phyloP scores from a whole-genome alignment of 2,329 filamentous ascomycete species.

The Sarocladiaceae sp. region DNA sequence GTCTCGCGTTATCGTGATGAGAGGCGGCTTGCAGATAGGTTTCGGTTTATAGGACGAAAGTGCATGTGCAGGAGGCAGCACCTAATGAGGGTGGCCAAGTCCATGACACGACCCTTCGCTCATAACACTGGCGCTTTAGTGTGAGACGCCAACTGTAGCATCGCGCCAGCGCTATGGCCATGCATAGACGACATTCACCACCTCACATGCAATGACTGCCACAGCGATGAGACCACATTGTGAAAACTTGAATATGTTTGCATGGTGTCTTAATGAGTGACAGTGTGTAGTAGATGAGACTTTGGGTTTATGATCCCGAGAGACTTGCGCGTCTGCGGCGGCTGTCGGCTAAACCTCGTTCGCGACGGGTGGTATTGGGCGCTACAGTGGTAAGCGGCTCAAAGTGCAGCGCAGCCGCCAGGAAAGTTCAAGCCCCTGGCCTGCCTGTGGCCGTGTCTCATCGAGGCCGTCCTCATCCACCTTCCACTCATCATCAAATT shows the following conservation, averaged over 20 bases:
- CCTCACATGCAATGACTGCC: too few species aligned
- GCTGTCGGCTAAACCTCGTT: background rate
- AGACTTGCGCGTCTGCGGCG: background rate
- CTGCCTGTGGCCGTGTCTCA: background rate
- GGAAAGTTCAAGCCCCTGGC: constrained; percentile 1
- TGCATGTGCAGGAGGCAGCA: too few species aligned
- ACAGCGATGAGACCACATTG: too few species aligned
- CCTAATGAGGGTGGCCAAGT: too few species aligned
- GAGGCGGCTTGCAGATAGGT: too few species aligned
- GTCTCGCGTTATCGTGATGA: background rate
- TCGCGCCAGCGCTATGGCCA: background rate
- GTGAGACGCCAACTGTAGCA: constrained; percentile 1
- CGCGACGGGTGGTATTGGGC: background rate
- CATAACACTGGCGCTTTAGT: background rate
- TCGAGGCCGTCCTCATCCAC: background rate
- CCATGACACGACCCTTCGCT: too few species aligned
- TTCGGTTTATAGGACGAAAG: too few species aligned
- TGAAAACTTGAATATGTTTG: too few species aligned
- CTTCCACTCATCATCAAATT: background rate
- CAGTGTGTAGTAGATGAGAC: too few species aligned
- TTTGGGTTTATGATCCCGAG: too few species aligned
- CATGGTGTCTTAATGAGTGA: too few species aligned
- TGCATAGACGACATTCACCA: too few species aligned
- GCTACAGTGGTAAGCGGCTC: background rate
- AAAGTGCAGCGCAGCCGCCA: background rate